Conservation (phyloP, 2,329 filamentous ascomycete genomes). For the Sporothrix pseudoabietina region DNA sequence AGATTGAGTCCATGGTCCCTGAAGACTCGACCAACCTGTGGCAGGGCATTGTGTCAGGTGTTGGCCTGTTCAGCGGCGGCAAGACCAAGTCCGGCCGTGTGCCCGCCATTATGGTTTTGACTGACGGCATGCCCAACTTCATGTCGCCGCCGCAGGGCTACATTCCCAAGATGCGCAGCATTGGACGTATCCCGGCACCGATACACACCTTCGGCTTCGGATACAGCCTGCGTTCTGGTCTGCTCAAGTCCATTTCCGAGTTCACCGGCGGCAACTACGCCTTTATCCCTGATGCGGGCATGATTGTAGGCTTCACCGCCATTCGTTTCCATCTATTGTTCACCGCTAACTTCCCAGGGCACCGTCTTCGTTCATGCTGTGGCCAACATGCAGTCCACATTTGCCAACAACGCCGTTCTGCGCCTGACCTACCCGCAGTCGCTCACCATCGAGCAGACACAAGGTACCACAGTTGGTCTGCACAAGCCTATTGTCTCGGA, state of each 20-base stretch:
- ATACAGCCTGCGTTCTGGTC: slow-evolving; percentile 51
- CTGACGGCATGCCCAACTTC: slow-evolving; percentile 58
- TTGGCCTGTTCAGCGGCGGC: slow-evolving; percentile 50
- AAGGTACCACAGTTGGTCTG: slow-evolving; percentile 46
- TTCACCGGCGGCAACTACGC: slow-evolving; percentile 59
- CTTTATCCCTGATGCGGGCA: slow-evolving; percentile 64
- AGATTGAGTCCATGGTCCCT: slow-evolving; percentile 48
- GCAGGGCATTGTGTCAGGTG: slow-evolving; percentile 56
- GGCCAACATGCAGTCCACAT: slow-evolving; percentile 62
- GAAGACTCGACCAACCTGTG: slow-evolving; percentile 57
- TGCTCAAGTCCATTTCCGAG: slow-evolving; percentile 63
- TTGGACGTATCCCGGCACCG: slow-evolving; percentile 47
- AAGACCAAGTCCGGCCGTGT: slow-evolving; percentile 41
- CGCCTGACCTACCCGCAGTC: slow-evolving; percentile 45
- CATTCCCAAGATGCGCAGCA: slow-evolving; percentile 54
- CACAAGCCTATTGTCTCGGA: not conserved
- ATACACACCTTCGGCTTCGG: slow-evolving; percentile 61
- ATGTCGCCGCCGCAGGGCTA: slow-evolving; percentile 54
- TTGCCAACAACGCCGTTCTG: slow-evolving; percentile 52
- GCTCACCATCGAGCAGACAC: slow-evolving; percentile 46
- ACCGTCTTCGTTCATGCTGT: slow-evolving; percentile 65
- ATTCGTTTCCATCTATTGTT: not conserved
- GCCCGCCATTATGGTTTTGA: slow-evolving; percentile 56
- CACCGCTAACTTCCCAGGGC: slow-evolving; percentile 36
- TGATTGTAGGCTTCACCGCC: slow-evolving; percentile 50